Evolutionary conservation across 306 rosid genomes (phyloP).

Genomic region (Quercus parvula): DNA sequence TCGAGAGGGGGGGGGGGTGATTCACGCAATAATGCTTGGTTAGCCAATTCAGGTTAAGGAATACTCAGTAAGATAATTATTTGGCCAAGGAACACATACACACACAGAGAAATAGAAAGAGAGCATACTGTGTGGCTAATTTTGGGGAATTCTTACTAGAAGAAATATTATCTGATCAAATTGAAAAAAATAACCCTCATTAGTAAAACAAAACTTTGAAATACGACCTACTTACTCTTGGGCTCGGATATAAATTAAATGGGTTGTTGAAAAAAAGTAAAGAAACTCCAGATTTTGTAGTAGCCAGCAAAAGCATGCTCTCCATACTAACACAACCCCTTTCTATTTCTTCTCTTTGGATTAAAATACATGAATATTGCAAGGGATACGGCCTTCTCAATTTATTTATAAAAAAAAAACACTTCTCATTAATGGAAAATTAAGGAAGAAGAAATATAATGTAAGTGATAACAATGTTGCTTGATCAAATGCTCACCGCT

Average conservation of each 20-base stretch:
- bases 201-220: not conserved
- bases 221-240: not conserved
- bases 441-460: not conserved
- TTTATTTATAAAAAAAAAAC: not conserved
- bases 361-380: not conserved
- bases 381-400: not conserved
- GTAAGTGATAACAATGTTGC: conserved; percentile 1
- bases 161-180: too few relatives aligned
- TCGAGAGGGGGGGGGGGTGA: not conserved
- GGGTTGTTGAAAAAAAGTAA: not conserved
- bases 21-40: not conserved
- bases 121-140: too few relatives aligned
- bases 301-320: not conserved
- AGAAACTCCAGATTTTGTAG: not conserved
- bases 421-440: not conserved
- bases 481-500: conserved; percentile 65
- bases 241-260: not conserved
- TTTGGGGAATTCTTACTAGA: too few relatives aligned
- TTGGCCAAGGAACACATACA: not conserved
- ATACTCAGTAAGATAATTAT: not conserved
- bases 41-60: not conserved
- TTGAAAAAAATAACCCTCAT: not conserved
- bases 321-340: not conserved
- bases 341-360: not conserved
- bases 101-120: too few relatives aligned